Conservation (phyloP, 1,284 basidiomycete genomes). For the Cutaneotrichosporon sp. region DNA sequence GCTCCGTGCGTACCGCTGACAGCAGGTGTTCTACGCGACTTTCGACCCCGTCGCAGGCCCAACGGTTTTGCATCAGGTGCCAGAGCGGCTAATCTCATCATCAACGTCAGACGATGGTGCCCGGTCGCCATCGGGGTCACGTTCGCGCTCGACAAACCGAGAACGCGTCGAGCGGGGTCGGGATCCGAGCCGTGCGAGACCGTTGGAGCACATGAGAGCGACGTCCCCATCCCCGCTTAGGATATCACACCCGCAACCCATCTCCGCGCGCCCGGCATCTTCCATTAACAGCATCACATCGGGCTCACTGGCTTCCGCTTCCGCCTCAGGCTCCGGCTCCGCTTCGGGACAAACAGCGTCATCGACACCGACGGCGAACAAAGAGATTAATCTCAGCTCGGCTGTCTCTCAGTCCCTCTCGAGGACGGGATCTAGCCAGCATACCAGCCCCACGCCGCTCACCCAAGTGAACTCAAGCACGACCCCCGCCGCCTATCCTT, state of each 20-base stretch:
- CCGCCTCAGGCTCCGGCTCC: no score
- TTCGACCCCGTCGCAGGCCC: conserved; percentile 47
- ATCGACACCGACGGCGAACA: no score
- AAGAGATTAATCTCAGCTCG: no score
- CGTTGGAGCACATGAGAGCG: neutral
- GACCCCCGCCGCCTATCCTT: neutral
- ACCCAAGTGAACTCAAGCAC: neutral
- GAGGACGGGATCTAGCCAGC: no score
- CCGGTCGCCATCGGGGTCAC: conserved; percentile 15
- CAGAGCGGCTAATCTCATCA: conserved; percentile 46
- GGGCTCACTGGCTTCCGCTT: no score
- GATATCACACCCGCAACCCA: neutral
- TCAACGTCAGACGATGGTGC: conserved; percentile 16
- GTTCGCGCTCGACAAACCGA: conserved; percentile 27
- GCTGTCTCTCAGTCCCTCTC: no score
- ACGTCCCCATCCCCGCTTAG: neutral
- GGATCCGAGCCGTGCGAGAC: neutral
- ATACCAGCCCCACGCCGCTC: no score
- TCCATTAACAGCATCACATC: neutral
- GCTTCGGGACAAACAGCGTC: no score
- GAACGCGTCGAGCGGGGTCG: neutral
- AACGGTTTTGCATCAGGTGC: conserved; percentile 46
- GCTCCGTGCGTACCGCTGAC: neutral
- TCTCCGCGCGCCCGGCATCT: neutral
- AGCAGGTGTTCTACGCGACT: conserved; percentile 48